These are phyloP conservation scores for Neurospora cerealis DNA, from an alignment of 495 filamentous ascomycete genomes.

Conservation along the genomic window DNA sequence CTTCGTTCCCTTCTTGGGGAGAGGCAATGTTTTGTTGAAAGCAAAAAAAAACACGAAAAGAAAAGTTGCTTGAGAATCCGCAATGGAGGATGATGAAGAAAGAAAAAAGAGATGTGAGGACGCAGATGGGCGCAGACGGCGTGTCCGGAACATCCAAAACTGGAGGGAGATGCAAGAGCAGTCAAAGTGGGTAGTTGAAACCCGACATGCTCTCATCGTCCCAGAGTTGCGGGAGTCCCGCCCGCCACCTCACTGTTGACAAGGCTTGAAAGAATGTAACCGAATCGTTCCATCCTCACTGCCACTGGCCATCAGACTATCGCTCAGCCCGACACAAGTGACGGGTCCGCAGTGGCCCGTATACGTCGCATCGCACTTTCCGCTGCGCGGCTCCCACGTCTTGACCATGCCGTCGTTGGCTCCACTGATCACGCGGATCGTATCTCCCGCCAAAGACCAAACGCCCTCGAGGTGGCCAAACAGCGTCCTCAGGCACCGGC, in stretches of 20 bases:
- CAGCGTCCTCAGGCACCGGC: conserved; percentile 75
- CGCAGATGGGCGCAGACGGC: neutral
- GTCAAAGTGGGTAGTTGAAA: neutral
- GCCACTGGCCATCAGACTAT: conserved; percentile 76
- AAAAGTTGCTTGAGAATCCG: neutral
- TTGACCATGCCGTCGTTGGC: conserved; percentile 93
- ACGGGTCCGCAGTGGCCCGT: conserved; percentile 77
- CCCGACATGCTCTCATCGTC: conserved; percentile 20
- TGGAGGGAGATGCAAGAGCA: neutral
- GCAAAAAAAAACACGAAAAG: neutral
- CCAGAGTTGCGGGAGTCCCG: conserved; percentile 22
- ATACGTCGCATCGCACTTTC: conserved; percentile 84
- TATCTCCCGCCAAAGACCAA: conserved; percentile 90
- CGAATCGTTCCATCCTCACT: conserved; percentile 88
- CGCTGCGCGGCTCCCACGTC: conserved; percentile 87
- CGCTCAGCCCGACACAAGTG: conserved; percentile 64
- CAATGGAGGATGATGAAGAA: neutral
- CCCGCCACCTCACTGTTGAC: conserved; percentile 21
- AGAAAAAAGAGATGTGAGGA: neutral
- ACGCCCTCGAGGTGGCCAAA: conserved; percentile 96
- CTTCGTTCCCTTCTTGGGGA: neutral
- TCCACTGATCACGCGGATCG: conserved; percentile 76
- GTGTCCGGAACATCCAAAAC: neutral
- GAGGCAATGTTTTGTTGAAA: neutral
- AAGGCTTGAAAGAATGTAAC: conserved; percentile 66